Percentiles rank a stretch among this genome's conserved stretches.
Evolutionary conservation across 2,329 filamentous ascomycete species (phyloP).

Genomic region (Fusarium redolens): DNA sequence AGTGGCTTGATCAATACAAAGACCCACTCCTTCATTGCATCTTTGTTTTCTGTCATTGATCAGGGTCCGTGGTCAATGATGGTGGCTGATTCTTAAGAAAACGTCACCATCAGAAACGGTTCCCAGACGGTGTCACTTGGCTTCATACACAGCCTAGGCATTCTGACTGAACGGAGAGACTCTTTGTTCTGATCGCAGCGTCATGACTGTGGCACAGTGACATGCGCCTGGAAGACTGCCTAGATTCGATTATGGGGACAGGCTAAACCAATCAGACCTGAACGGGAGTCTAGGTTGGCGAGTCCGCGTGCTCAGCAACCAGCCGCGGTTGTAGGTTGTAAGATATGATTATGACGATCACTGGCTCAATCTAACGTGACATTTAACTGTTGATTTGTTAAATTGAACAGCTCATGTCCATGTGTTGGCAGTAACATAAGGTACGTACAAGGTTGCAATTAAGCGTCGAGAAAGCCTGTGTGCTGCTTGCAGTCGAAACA

Average conservation of each 20-base stretch:
- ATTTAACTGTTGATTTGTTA: conserved; percentile 13
- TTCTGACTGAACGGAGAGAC: background rate
- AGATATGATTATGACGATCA: conserved; percentile 9
- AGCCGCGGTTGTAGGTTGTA: background rate
- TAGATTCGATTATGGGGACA: conserved; percentile 18
- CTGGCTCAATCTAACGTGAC: conserved; percentile 11
- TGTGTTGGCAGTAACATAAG: background rate
- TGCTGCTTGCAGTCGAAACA: conserved; percentile 21
- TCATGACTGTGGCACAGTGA: conserved; percentile 43
- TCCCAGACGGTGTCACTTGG: conserved; percentile 20
- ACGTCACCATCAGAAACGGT: conserved; percentile 42
- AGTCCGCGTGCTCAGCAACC: conserved; percentile 8
- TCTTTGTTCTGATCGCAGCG: conserved; percentile 16
- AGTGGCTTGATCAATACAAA: background rate
- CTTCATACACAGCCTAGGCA: conserved; percentile 5
- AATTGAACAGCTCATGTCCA: conserved; percentile 16
- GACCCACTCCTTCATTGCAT: conserved; percentile 7
- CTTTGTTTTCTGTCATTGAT: conserved; percentile 17
- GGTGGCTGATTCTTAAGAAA: conserved; percentile 37
- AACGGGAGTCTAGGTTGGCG: conserved; percentile 2
- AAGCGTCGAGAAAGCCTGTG: background rate
- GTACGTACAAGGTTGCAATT: conserved; percentile 1
- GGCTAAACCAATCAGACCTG: conserved; percentile 20
- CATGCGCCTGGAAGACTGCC: conserved; percentile 10
- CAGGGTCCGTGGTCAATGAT: conserved; percentile 11